Evolutionary conservation across 768 basidiomycete species (phyloP).

Genomic region (Serendipita indica): DNA sequence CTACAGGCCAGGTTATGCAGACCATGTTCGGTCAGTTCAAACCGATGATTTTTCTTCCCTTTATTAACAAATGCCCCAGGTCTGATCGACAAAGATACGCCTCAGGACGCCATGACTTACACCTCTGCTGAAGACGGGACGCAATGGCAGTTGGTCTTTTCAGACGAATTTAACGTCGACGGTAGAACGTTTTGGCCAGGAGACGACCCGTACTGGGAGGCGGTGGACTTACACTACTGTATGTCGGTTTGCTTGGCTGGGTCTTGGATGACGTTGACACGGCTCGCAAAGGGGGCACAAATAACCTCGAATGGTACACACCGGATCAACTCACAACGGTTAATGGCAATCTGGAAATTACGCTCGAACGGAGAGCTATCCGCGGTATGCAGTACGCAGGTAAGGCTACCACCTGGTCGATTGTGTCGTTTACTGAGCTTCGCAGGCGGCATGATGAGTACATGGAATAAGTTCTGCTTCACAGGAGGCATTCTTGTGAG

Average conservation of each 20-base stretch:
- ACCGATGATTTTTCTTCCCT: too few relatives aligned
- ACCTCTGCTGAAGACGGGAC: constrained; percentile 38
- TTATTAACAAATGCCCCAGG: too few relatives aligned
- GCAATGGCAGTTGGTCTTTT: constrained; percentile 59
- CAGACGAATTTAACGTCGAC: constrained; percentile 74
- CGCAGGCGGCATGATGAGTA: constrained; percentile 34
- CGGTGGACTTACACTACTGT: constrained; percentile 66
- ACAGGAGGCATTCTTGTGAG: constrained; percentile 69
- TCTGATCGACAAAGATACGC: constrained; percentile 67
- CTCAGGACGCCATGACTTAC: constrained; percentile 38
- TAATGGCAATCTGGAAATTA: constrained; percentile 61
- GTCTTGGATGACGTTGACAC: neutral
- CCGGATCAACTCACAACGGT: constrained; percentile 62
- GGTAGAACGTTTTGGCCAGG: constrained; percentile 74
- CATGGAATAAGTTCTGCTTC: constrained; percentile 86
- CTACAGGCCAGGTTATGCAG: constrained; percentile 46
- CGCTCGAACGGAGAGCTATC: constrained; percentile 45
- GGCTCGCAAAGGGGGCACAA: constrained; percentile 22
- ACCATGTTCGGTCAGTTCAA: too few relatives aligned
- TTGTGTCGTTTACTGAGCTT: neutral
- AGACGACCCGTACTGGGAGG: constrained; percentile 86
- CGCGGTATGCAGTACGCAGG: constrained; percentile 63
- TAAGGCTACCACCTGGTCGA: constrained; percentile 20
- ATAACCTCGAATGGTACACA: constrained; percentile 81
- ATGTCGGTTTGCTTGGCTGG: neutral